Conservation (phyloP, 2,329 filamentous ascomycete species). For the Boeremia exigua region DNA sequence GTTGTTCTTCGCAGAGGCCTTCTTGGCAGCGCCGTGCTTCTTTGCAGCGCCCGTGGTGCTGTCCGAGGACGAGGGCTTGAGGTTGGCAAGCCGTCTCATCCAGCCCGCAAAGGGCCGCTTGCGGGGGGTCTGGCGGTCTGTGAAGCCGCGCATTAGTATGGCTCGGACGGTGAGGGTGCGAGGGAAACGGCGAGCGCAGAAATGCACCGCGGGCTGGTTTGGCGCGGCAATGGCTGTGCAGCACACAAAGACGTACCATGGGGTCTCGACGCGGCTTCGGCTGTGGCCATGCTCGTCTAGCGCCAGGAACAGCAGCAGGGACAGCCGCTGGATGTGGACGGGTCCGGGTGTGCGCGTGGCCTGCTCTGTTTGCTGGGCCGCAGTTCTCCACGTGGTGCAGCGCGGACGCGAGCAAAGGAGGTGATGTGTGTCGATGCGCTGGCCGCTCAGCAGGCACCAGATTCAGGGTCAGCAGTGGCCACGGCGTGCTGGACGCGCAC, state of each 20-base stretch:
- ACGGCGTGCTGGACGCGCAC: no score
- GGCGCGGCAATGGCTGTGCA: slow-evolving; percentile 32
- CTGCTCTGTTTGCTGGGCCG: slow-evolving; percentile 8
- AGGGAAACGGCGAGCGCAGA: slow-evolving; percentile 3
- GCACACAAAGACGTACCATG: slow-evolving; percentile 48
- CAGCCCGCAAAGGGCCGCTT: slow-evolving; percentile 88
- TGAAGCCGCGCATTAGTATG: slow-evolving; percentile 29
- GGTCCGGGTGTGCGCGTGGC: slow-evolving; percentile 8
- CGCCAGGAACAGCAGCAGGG: slow-evolving; percentile 11
- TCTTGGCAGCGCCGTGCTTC: slow-evolving; percentile 59
- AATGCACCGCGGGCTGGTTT: slow-evolving; percentile 3
- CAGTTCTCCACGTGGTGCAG: slow-evolving; percentile 25
- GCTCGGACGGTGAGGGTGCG: slow-evolving; percentile 3
- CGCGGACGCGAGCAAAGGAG: slow-evolving; percentile 26
- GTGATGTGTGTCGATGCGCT: slow-evolving; percentile 10
- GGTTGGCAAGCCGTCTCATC: slow-evolving; percentile 91
- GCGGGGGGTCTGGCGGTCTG: slow-evolving; percentile 68
- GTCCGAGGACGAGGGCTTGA: slow-evolving; percentile 77
- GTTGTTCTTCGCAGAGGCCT: slow-evolving; percentile 76
- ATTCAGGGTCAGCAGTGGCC: not conserved
- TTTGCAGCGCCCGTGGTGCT: slow-evolving; percentile 50
- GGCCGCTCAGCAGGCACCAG: slow-evolving; percentile 5
- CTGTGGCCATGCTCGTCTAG: slow-evolving; percentile 50
- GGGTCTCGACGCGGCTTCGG: slow-evolving; percentile 52
- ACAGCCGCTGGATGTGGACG: not conserved